Base-by-base conservation (phyloP, 331 rosid species). In the Erythrophleum ivorense region DNA sequence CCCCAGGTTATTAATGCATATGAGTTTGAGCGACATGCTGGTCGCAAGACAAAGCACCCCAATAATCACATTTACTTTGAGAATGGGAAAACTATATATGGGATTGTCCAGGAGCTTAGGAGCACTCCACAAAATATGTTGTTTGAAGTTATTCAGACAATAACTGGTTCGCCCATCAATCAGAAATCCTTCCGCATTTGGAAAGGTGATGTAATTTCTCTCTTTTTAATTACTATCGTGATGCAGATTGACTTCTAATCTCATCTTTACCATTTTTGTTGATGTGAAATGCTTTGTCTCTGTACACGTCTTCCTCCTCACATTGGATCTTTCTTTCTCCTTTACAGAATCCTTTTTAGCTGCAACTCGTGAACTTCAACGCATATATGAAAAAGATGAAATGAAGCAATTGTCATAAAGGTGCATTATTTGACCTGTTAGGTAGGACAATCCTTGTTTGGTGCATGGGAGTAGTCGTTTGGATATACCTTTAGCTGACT, bases 321-420 rank as follows among this genome's bases (percentile, higher is more conserved):
- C 41, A 12, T 46, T 63, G 81, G 45, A 68, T 59, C 18, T 49
- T 71, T 40, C n/a, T 55, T 52, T 24, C 24, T 43, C 36, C 58
- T 45, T 58, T 78, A 3, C 90, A 90, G 94, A 88, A 76, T 90
- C 94, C 48, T 88, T 88, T 84, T 69, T 86, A 82, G 94, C 90
- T 40, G 91, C 94, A 53, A 90, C 94, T 1, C 90, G 90, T n/a
- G 91, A 90, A 84, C 94, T 90, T 60, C 91, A 86, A 66, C 94
- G 91, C 34, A 90, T 90, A 57, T 90, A 90, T 63, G 94, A 91
- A 53, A 82, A 67, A 10, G 89, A 86, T 50, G 89, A 90, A 78
- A 80, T 75, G 69, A 85, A 85, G 80, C 92, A 64, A 33, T 53
- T 78, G 34, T 60, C 83, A 31, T 89, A 74, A 86, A 59, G 77